Base-by-base conservation (phyloP, 352 stramenopile genomes). In the Phytophthora chlamydospora region DNA sequence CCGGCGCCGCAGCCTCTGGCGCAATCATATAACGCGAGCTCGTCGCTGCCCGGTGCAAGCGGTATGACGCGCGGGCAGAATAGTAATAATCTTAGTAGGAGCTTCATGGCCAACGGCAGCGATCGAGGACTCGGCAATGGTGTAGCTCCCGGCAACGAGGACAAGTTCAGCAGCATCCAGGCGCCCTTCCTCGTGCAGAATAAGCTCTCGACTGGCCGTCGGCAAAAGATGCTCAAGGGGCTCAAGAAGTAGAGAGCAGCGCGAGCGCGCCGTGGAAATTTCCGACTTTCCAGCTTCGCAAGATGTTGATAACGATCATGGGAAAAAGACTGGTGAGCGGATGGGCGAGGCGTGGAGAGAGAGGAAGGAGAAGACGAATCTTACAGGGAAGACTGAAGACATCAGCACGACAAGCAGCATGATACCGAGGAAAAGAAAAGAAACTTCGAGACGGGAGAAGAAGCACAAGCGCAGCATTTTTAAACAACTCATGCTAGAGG, bases 141-240 rank as follows among this genome's bases (percentile, higher is more conserved):
- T 34, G 58, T 60, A 39, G 58, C 66, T 24, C 42, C 71, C 6
- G 81, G 74, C 39, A 87, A 91, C 64, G 83, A 93, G 41, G 80
- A 90, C 55, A 93, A 93, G 69, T 93, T 90, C 61, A 90, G 79
- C 76, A 91, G 73, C 62, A 93, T 95, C 50, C 86, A 93, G 72
- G 86, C 86, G 45, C 86, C 86, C 12, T 95, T 95, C 71, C 71
- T 93, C 47, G 76, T 84, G 55, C 81, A 89, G 67, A 92, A 91
- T 72, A 95, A 95, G 64, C 78, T 95, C 36, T 95, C 86, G 34
- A 91, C 84, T 6, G 83, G 85, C 31, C 84, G 84, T 44, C 78
- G 86, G 13, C 86, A 95, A 75, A 93, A 93, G 71, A 95, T 95
- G 83, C 73, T 95, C 27, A 95, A 95, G 81, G 84, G 85, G 12